phyloP scores from a whole-genome alignment of 139 green algal species.

The Medakamo hakoo region DNA sequence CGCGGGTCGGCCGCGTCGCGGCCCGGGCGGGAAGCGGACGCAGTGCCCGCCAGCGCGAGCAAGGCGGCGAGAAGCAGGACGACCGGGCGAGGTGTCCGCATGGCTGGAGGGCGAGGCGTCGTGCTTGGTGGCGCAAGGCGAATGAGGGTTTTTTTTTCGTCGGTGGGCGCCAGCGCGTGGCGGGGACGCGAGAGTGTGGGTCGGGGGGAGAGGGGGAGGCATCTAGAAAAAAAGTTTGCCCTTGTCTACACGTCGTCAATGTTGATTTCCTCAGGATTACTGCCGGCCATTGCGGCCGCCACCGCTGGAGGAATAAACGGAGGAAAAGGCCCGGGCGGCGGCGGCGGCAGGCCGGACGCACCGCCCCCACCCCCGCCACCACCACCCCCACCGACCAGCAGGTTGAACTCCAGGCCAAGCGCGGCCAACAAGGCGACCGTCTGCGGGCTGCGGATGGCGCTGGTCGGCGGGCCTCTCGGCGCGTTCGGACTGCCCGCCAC shows the following conservation, averaged over 20 bases:
- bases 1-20: no score
- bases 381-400: conserved; percentile 14
- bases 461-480: conserved; percentile 15
- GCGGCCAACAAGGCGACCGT: conserved; percentile 46
- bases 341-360: background rate
- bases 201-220: no score
- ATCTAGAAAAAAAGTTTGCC: no score
- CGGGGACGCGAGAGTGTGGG: no score
- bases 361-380: background rate
- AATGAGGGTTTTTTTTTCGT: no score
- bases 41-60: no score
- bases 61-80: no score
- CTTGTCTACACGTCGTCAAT: conserved; percentile 25
- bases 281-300: conserved; percentile 1
- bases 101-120: no score
- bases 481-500: conserved; percentile 16
- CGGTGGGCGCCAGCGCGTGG: no score
- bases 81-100: no score
- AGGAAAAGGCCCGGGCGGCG: background rate
- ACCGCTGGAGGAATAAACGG: conserved; percentile 1
- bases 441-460: conserved; percentile 26
- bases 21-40: no score
- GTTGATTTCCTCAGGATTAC: conserved; percentile 60
- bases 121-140: no score
- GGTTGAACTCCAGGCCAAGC: conserved; percentile 47